phyloP scores from a whole-genome alignment of 1,139 yeast genomes.

The Blastobotrys persicus region DNA sequence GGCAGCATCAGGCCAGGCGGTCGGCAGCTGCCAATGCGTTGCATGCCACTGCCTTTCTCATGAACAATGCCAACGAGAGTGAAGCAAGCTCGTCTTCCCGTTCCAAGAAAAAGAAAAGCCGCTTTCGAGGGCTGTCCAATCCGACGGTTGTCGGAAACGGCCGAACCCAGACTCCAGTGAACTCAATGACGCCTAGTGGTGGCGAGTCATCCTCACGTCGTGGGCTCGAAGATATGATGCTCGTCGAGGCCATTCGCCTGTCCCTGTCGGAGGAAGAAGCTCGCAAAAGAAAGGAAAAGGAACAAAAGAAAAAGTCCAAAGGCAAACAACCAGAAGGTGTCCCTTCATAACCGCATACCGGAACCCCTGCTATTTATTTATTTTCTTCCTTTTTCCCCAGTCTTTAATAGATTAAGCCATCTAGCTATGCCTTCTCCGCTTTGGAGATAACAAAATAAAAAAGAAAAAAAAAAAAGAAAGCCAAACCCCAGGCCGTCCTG shows the following conservation, averaged over 20 bases:
- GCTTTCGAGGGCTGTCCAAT: slow-evolving; percentile 2
- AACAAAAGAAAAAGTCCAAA: not conserved
- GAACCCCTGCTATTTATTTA: not conserved
- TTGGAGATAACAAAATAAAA: not conserved
- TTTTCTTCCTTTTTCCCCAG: not conserved
- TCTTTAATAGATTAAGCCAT: not conserved
- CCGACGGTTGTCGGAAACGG: slow-evolving; percentile 4
- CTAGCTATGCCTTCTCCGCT: not conserved
- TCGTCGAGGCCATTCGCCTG: slow-evolving; percentile 76
- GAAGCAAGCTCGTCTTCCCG: slow-evolving; percentile 21
- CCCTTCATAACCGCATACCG: not conserved
- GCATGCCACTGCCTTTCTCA: slow-evolving; percentile 72
- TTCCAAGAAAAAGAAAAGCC: slow-evolving; percentile 13
- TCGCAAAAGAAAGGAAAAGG: slow-evolving; percentile 14
- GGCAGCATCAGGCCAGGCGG: slow-evolving; percentile 73
- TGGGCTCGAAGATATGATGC: slow-evolving; percentile 72
- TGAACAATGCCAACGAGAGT: slow-evolving; percentile 30
- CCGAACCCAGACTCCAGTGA: not conserved
- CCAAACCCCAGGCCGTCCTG: too few relatives aligned
- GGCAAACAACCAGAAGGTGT: slow-evolving; percentile 3
- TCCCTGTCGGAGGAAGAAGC: slow-evolving; percentile 22
- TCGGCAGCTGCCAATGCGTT: slow-evolving; percentile 94
- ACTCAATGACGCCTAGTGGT: not conserved
- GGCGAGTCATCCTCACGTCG: slow-evolving; percentile 15
- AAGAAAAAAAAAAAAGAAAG: too few relatives aligned